Evolutionary conservation across 768 basidiomycete species (phyloP).

Genomic region (Guyanaporus albipodus): DNA sequence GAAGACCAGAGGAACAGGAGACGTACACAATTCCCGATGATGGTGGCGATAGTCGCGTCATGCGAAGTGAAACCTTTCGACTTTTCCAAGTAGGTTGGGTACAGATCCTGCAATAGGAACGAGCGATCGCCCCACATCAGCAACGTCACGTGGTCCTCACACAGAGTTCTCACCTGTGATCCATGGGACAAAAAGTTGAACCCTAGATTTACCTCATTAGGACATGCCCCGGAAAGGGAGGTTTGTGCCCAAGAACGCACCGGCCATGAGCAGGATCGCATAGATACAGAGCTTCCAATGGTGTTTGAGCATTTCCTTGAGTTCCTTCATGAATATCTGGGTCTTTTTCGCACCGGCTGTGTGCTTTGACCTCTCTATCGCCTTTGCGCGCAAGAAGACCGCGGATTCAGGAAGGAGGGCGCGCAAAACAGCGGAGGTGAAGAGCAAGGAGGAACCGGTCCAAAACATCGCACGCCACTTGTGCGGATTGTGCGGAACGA

Average conservation of each 20-base stretch:
- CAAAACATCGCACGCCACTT: slow-evolving; percentile 83
- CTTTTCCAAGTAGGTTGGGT: slow-evolving; percentile 68
- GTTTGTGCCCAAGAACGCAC: slow-evolving; percentile 18
- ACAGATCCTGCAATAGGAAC: slow-evolving; percentile 50
- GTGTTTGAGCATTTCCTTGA: slow-evolving; percentile 67
- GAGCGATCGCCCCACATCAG: background rate
- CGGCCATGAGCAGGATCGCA: slow-evolving; percentile 77
- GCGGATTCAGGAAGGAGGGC: slow-evolving; percentile 73
- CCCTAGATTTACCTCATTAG: slow-evolving; percentile 32
- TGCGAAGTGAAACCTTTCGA: slow-evolving; percentile 59
- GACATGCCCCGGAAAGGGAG: background rate
- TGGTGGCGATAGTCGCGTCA: slow-evolving; percentile 69
- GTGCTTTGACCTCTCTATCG: slow-evolving; percentile 41
- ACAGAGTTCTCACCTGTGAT: slow-evolving; percentile 43
- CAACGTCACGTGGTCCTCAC: background rate
- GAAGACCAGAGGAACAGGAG: background rate
- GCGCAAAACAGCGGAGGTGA: slow-evolving; percentile 66
- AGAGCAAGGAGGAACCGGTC: slow-evolving; percentile 65
- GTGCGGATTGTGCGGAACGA: slow-evolving; percentile 37
- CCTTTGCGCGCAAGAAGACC: slow-evolving; percentile 66
- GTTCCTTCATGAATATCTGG: slow-evolving; percentile 67
- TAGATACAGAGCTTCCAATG: slow-evolving; percentile 87
- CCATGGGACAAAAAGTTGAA: slow-evolving; percentile 81
- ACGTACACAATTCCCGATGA: slow-evolving; percentile 70
- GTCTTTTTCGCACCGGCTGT: slow-evolving; percentile 48